phyloP scores from a whole-genome alignment of 1,284 basidiomycete genomes.

The Malassezia caprae region DNA sequence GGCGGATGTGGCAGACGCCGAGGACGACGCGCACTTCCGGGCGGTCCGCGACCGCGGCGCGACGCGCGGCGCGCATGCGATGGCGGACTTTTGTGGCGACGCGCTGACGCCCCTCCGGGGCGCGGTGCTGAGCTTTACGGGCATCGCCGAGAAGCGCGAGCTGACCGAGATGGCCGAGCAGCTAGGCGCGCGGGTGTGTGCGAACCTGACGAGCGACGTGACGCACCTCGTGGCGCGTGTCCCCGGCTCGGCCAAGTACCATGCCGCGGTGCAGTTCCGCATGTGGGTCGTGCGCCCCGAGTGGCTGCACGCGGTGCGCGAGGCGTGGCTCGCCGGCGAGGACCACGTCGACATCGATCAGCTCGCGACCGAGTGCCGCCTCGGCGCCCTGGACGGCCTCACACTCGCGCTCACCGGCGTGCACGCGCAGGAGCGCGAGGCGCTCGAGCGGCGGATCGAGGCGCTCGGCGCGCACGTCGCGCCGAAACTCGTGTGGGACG shows the following conservation, averaged over 20 bases:
- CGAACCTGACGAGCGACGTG: conserved; percentile 64
- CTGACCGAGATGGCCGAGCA: conserved; percentile 64
- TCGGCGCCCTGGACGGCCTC: conserved; percentile 60
- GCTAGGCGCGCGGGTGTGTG: conserved; percentile 60
- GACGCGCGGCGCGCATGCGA: conserved; percentile 32
- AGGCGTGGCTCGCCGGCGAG: conserved; percentile 65
- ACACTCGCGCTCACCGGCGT: conserved; percentile 48
- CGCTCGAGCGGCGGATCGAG: conserved; percentile 20
- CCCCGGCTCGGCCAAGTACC: conserved; percentile 67
- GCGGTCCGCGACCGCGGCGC: conserved; percentile 38
- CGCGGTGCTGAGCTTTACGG: conserved; percentile 62
- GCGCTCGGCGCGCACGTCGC: conserved; percentile 11
- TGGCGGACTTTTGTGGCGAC: conserved; percentile 30
- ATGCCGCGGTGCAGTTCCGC: conserved; percentile 65
- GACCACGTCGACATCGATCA: conserved; percentile 58
- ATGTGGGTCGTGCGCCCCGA: conserved; percentile 63
- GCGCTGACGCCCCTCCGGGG: conserved; percentile 57
- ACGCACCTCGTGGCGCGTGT: conserved; percentile 65
- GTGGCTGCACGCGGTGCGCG: conserved; percentile 62
- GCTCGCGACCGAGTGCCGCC: conserved; percentile 55
- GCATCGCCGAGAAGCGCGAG: conserved; percentile 56
- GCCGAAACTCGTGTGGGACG: conserved; percentile 45
- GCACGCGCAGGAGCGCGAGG: conserved; percentile 7
- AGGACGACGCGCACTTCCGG: conserved; percentile 34
- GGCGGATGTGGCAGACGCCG: conserved; percentile 23